Evolutionary conservation across 306 rosid species (phyloP).

Genomic region (Rubus parviflorus): DNA sequence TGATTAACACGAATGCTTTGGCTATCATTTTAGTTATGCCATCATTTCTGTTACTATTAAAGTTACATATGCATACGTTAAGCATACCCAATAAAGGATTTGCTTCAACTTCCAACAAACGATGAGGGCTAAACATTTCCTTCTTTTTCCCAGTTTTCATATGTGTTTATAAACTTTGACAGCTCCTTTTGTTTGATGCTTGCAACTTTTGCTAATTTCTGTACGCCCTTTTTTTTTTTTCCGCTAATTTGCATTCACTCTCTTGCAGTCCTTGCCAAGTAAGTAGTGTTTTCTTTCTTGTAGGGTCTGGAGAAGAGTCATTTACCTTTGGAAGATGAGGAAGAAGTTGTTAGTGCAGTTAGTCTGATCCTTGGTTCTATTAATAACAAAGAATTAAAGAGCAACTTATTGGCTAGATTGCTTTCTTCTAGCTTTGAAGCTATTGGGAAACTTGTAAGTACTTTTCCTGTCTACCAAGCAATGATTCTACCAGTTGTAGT

Average conservation of each 20-base stretch:
- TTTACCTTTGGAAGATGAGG: constrained; percentile 91
- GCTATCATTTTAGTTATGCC: constrained; percentile 2
- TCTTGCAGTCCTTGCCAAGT: constrained; percentile 18
- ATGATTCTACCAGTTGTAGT: not conserved
- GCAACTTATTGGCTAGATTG: constrained; percentile 76
- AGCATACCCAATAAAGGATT: not conserved
- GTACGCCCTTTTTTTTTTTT: not conserved
- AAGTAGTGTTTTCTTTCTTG: constrained; percentile 19
- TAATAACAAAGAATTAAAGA: constrained; percentile 75
- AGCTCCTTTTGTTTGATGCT: not conserved
- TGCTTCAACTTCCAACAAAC: not conserved
- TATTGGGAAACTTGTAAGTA: constrained; percentile 85
- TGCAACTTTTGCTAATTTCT: not conserved
- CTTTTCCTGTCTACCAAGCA: constrained; percentile 7
- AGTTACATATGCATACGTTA: not conserved
- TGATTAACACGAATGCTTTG: not conserved
- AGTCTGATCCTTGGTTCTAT: constrained; percentile 80
- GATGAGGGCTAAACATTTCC: not conserved
- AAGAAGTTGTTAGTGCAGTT: constrained; percentile 84
- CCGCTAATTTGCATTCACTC: not conserved
- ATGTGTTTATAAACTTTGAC: not conserved
- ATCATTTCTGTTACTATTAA: not conserved
- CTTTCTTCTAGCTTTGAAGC: constrained; percentile 89
- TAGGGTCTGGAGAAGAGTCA: constrained; percentile 83
- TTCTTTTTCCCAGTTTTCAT: not conserved